Evolutionary conservation across 345 rosid genomes (phyloP).

Genomic region (Populus davidiana): DNA sequence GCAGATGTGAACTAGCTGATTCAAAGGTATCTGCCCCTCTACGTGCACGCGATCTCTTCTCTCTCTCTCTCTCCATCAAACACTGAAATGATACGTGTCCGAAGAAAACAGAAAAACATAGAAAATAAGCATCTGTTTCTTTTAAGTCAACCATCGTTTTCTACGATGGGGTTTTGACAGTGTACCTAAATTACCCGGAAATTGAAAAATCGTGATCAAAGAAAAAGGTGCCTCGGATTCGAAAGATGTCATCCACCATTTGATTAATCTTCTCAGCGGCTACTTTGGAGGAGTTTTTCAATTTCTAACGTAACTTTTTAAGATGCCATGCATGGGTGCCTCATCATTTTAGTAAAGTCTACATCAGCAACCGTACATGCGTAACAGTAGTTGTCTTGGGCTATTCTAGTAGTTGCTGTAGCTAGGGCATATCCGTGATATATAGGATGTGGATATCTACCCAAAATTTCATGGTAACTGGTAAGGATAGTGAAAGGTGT

Average conservation of each 20-base stretch:
- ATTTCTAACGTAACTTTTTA: background rate
- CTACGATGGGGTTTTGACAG: constrained; percentile 5
- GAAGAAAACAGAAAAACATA: too few relatives aligned
- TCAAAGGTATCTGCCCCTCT: constrained; percentile 6
- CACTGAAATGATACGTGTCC: background rate
- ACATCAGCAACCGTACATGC: constrained; percentile 1
- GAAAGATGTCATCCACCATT: constrained; percentile 12
- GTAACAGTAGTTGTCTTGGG: background rate
- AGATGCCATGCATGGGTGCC: background rate
- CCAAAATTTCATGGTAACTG: background rate
- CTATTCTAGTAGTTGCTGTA: background rate
- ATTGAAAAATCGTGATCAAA: background rate
- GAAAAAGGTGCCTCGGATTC: constrained; percentile 6
- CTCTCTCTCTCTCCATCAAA: background rate
- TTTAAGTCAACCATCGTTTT: background rate
- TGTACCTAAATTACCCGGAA: background rate
- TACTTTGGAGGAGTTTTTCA: background rate
- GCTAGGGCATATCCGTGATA: background rate
- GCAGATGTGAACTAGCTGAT: background rate
- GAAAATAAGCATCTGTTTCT: background rate
- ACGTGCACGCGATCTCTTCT: constrained; percentile 1
- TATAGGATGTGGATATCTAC: background rate
- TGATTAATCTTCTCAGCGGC: background rate
- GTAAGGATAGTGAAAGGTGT: background rate
- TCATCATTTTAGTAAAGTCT: constrained; percentile 4